Base-by-base conservation (phyloP, 2,329 filamentous ascomycete species). In the Ascochyta pisi region DNA sequence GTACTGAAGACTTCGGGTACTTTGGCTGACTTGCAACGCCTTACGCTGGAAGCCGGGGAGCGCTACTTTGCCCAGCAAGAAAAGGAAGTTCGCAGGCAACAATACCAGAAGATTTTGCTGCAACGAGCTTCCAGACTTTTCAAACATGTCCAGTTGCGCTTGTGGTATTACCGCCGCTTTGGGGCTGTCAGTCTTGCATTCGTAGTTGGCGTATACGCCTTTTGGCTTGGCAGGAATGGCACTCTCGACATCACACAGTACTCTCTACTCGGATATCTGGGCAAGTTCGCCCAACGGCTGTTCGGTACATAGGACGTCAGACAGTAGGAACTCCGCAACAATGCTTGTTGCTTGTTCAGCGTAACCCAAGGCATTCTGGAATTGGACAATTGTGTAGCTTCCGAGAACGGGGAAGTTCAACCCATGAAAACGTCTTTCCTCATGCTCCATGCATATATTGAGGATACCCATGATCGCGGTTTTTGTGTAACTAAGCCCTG, bases 1-100 rank as follows among this genome's bases (percentile, higher is more conserved):
- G 92, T 92, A 7, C 83, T 99, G 48, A 97, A 96, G 76, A 96
- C 93, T 1, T 90, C 90, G 0, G 82, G 85, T 12, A 79, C 84
- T 68, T 71, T 79, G 39, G 73, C 73, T 34, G 47, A 47, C 8
- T 80, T 84, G 43, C 73, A 80, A 6, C 73, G 74, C 26, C 86
- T 92, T 70, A 84, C 82, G 0, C 75, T 91, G 31, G 76, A 83
- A 27, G 84, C 94, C 37, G 94, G 91, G 2, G 80, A 87, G 58
- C 73, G 69, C 4, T 84, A 88, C 57, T 94, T 97, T 66, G 77
- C 85, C 35, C 82, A 82, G 61, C 94, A 98, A 73, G 86, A 86
- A 3, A 81, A 79, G 51, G 88, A 96, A 66, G 78, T 98, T n/a
- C 78, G 81, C 51, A 84, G 87, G 74, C 81, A 84, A 46, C 88